phyloP scores from a whole-genome alignment of 1,284 basidiomycete species.

The Heimioporus retisporus region DNA sequence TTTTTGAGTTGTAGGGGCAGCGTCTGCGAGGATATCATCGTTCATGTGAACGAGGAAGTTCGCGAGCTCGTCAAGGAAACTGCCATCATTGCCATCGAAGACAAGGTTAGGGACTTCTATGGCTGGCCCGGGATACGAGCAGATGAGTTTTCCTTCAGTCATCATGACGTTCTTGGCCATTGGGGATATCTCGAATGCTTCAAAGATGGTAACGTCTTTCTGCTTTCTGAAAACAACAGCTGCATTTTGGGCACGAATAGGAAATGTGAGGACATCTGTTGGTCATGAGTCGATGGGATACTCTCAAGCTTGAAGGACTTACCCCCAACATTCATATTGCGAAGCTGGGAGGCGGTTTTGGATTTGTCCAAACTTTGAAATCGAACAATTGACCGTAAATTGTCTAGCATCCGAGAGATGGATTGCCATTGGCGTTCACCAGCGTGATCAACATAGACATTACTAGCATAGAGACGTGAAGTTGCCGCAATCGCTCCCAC shows the following conservation, averaged over 20 bases:
- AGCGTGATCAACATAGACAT: too few species aligned
- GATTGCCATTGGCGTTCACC: constrained; percentile 16
- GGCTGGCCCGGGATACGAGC: constrained; percentile 47
- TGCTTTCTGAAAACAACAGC: constrained; percentile 45
- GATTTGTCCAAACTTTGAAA: constrained; percentile 15
- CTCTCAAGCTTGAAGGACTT: not conserved
- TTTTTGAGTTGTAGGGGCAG: constrained; percentile 16
- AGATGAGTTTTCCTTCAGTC: constrained; percentile 45
- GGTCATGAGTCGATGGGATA: not conserved
- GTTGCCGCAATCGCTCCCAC: too few species aligned
- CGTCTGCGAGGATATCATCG: constrained; percentile 22
- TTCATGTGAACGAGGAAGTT: constrained; percentile 44
- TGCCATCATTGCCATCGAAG: constrained; percentile 22
- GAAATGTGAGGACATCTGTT: constrained; percentile 36
- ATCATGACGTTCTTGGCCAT: constrained; percentile 34
- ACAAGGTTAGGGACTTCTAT: constrained; percentile 33
- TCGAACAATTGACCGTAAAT: constrained; percentile 17
- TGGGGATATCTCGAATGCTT: constrained; percentile 47
- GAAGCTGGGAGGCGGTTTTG: constrained; percentile 21
- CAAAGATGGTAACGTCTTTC: constrained; percentile 35
- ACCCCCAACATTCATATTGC: constrained; percentile 26
- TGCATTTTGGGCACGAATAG: constrained; percentile 49
- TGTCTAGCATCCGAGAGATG: constrained; percentile 31
- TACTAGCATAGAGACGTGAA: too few species aligned
- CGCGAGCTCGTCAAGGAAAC: constrained; percentile 37